Evolutionary conservation across 345 rosid species (phyloP).

Genomic region (Geranium brycei): DNA sequence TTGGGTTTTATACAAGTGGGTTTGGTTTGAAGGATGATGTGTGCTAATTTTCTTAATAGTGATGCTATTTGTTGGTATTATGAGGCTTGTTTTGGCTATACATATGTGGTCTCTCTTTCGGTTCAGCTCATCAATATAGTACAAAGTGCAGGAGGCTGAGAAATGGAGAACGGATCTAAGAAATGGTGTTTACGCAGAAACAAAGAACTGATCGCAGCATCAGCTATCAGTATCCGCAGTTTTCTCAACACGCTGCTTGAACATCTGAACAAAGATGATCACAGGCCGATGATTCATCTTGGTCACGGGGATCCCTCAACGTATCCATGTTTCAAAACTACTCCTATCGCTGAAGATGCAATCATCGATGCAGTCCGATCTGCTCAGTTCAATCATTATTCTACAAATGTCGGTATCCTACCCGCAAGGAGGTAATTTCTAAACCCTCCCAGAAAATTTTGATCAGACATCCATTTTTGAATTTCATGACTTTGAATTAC

Average conservation of each 20-base stretch:
- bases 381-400: conserved; percentile 34
- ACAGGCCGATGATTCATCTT: conserved; percentile 30
- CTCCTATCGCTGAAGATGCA: conserved; percentile 42
- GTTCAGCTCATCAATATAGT: too few species aligned
- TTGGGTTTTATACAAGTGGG: too few species aligned
- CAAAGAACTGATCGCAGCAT: conserved; percentile 12
- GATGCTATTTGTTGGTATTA: too few species aligned
- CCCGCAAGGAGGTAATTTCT: conserved; percentile 41
- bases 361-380: conserved; percentile 37
- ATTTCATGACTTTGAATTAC: too few species aligned
- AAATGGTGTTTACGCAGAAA: conserved; percentile 24
- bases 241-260: conserved; percentile 21
- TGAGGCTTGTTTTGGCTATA: too few species aligned
- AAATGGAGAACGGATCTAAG: conserved; percentile 11
- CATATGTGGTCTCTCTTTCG: too few species aligned
- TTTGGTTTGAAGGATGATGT: too few species aligned
- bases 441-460: too few species aligned
- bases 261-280: conserved; percentile 28
- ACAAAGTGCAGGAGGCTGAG: too few species aligned
- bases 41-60: too few species aligned
- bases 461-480: too few species aligned
- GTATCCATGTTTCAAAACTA: conserved; percentile 47
- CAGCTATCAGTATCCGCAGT: conserved; percentile 29
- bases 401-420: conserved; percentile 34
- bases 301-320: conserved; percentile 71